Conservation (phyloP, 108 stramenopile genomes). For the Cyclostephanos tholiformis region DNA sequence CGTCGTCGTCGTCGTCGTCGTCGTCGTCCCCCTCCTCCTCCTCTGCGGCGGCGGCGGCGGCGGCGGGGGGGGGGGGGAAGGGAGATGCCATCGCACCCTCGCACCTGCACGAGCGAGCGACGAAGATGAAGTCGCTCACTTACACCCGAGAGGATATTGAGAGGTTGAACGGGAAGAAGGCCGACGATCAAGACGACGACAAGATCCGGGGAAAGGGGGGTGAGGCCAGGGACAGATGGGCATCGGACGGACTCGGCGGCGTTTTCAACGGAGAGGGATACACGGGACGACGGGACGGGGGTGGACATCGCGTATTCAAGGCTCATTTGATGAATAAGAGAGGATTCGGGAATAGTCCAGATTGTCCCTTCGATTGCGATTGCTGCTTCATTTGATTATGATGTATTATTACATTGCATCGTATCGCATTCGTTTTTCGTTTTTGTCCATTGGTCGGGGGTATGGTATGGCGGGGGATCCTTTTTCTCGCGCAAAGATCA, state of each 20-base stretch:
- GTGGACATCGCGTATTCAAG: constrained; percentile 80
- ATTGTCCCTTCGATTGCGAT: constrained; percentile 92
- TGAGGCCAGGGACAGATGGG: constrained; percentile 55
- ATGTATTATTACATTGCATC: too few species aligned
- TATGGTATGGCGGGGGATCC: too few species aligned
- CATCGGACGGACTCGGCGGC: constrained; percentile 86
- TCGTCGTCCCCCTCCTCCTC: too few species aligned
- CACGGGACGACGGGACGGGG: constrained; percentile 51
- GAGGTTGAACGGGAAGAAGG: constrained; percentile 10
- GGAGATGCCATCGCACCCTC: constrained; percentile 10
- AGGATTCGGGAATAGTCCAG: constrained; percentile 61
- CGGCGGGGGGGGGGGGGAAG: constrained; percentile 7
- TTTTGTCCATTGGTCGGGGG: too few species aligned
- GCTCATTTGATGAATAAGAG: constrained; percentile 85
- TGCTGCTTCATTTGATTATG: constrained; percentile 82
- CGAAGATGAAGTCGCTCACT: constrained; percentile 25
- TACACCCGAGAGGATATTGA: constrained; percentile 38
- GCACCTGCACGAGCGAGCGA: constrained; percentile 25
- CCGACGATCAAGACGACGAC: not conserved
- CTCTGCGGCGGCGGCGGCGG: not conserved
- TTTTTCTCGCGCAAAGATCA: too few species aligned
- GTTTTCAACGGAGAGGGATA: constrained; percentile 48
- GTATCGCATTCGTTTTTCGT: too few species aligned
- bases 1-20: constrained; percentile 1
- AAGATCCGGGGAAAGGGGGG: not conserved